These are phyloP conservation scores for Exsudoporus floridanus DNA, from an alignment of 1,284 basidiomycete genomes.

Conservation along the genomic window DNA sequence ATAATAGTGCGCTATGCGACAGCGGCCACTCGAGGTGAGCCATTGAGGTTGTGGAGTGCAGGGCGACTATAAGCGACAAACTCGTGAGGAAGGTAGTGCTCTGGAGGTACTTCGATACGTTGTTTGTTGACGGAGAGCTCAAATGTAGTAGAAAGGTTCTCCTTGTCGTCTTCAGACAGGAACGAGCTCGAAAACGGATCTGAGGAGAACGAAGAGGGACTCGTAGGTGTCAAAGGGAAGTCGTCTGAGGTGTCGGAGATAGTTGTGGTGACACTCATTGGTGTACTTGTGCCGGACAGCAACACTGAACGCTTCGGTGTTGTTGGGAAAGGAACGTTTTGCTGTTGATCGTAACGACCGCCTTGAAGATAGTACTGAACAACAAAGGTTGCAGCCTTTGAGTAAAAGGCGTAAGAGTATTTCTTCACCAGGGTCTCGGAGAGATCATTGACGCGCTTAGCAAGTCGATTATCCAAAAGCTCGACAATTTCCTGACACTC, in stretches of 20 bases:
- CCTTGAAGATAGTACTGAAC: slow-evolving; percentile 89
- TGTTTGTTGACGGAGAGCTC: slow-evolving; percentile 72
- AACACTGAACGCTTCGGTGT: slow-evolving; percentile 62
- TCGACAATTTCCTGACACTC: slow-evolving; percentile 79
- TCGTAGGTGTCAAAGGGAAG: slow-evolving; percentile 77
- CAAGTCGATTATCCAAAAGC: slow-evolving; percentile 81
- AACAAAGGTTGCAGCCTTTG: slow-evolving; percentile 88
- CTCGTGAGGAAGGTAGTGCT: slow-evolving; percentile 77
- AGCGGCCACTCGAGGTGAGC: slow-evolving; percentile 45
- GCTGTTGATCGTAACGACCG: slow-evolving; percentile 60
- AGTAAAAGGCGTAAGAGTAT: slow-evolving; percentile 94
- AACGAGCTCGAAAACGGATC: slow-evolving; percentile 55
- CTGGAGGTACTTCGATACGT: slow-evolving; percentile 60
- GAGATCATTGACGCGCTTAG: slow-evolving; percentile 83
- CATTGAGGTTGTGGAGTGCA: slow-evolving; percentile 65
- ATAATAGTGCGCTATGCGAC: slow-evolving; percentile 48
- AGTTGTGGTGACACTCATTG: slow-evolving; percentile 68
- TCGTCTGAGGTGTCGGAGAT: slow-evolving; percentile 76
- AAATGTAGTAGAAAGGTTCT: slow-evolving; percentile 68
- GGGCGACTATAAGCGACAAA: slow-evolving; percentile 72
- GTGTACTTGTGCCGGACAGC: slow-evolving; percentile 60
- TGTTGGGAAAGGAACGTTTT: slow-evolving; percentile 56
- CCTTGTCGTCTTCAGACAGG: slow-evolving; percentile 70
- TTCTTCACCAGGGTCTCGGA: slow-evolving; percentile 96
- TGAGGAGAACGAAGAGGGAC: slow-evolving; percentile 53